phyloP scores from a whole-genome alignment of 768 basidiomycete species.

The Pulveroboletus sp. region DNA sequence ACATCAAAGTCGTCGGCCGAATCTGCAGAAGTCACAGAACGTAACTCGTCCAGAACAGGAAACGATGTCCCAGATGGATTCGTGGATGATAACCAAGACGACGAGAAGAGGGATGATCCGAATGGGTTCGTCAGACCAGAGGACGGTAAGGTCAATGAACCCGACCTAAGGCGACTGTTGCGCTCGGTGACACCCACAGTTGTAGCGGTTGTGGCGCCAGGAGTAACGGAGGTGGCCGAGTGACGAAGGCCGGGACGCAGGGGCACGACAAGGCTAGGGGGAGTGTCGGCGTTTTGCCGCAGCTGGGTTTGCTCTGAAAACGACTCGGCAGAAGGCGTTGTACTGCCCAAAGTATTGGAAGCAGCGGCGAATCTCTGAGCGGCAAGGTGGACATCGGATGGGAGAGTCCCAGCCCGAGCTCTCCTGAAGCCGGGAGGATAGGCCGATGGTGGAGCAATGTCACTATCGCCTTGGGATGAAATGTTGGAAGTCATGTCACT shows the following conservation, averaged over 20 bases:
- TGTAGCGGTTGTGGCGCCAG: conserved; percentile 42
- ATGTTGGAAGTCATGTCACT: conserved; percentile 60
- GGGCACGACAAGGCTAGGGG: conserved; percentile 42
- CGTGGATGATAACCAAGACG: conserved; percentile 76
- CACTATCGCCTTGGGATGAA: conserved; percentile 54
- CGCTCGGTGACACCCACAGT: conserved; percentile 45
- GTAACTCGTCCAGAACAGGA: conserved; percentile 72
- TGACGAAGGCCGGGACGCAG: conserved; percentile 70
- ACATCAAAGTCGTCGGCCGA: conserved; percentile 86
- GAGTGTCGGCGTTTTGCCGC: conserved; percentile 34
- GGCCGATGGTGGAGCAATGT: conserved; percentile 63
- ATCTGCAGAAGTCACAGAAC: conserved; percentile 75
- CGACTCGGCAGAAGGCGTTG: conserved; percentile 47
- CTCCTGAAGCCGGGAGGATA: conserved; percentile 86
- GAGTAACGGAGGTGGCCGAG: conserved; percentile 61
- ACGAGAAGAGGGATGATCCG: conserved; percentile 84
- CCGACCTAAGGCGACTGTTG: conserved; percentile 85
- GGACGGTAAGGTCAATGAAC: conserved; percentile 83
- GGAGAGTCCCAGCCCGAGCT: conserved; percentile 96
- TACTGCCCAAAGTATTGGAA: conserved; percentile 51
- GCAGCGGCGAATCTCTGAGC: conserved; percentile 77
- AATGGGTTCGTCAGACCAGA: conserved; percentile 78
- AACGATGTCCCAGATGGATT: conserved; percentile 55
- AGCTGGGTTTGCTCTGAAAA: conserved; percentile 44
- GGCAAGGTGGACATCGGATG: conserved; percentile 89